Percentiles rank a stretch among this genome's conserved stretches.
phyloP scores from a whole-genome alignment of 2,329 filamentous ascomycete species.

The Paecilomyces formosus region DNA sequence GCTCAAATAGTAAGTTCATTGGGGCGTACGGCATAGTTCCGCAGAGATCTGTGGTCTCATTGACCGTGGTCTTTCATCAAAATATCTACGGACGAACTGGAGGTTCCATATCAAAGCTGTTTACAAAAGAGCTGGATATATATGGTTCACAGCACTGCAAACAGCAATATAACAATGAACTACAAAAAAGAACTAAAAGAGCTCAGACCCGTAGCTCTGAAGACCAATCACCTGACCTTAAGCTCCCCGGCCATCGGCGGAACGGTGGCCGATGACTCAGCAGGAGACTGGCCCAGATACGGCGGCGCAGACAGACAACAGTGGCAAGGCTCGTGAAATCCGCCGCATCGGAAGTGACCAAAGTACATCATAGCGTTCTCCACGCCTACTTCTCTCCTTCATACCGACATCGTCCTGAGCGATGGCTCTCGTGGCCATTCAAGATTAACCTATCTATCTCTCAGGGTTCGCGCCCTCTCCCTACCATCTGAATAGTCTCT shows the following conservation, averaged over 20 bases:
- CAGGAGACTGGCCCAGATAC: constrained; percentile 6
- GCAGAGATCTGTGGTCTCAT: not conserved
- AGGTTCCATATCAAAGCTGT: not conserved
- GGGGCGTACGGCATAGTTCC: not conserved
- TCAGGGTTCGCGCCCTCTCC: constrained; percentile 1
- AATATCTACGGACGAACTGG: no score
- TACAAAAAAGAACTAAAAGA: no score
- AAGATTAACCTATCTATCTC: constrained; percentile 12
- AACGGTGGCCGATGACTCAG: not conserved
- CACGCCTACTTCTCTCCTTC: constrained; percentile 1
- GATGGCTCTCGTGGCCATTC: constrained; percentile 3
- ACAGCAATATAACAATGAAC: not conserved
- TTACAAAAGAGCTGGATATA: not conserved
- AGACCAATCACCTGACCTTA: constrained; percentile 1
- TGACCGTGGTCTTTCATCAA: not conserved
- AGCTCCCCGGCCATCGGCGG: not conserved
- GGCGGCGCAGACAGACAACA: constrained; percentile 9
- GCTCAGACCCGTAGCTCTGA: no score
- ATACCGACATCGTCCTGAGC: constrained; percentile 5
- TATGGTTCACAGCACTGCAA: not conserved
- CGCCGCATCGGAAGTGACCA: constrained; percentile 18
- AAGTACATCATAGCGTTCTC: constrained; percentile 5
- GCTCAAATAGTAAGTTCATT: not conserved
- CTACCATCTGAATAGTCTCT: constrained; percentile 1
- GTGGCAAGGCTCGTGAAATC: constrained; percentile 22